Conservation (phyloP, 805 yeast genomes). For the Candida palmyrensis region DNA sequence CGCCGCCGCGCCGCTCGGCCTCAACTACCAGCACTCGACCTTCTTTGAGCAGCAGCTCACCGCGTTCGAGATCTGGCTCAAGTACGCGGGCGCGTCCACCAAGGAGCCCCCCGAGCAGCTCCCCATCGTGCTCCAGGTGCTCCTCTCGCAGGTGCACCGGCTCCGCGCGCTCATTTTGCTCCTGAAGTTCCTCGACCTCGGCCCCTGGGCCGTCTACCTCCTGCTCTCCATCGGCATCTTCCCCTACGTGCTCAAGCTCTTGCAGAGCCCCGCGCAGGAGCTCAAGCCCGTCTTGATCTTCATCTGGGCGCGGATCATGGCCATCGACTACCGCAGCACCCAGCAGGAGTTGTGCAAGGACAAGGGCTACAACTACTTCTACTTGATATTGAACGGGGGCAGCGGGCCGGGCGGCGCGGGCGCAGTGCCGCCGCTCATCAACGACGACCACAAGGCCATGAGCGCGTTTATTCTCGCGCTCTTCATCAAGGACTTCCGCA, state of each 20-base stretch:
- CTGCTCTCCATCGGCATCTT: constrained; percentile 93
- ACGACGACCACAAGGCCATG: constrained; percentile 90
- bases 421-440: constrained; percentile 35
- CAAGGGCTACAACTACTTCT: constrained; percentile 83
- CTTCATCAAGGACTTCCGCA: constrained; percentile 73
- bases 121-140: constrained; percentile 88
- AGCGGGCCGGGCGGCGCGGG: too few species aligned
- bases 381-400: constrained; percentile 70
- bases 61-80: constrained; percentile 94
- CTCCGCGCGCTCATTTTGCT: constrained; percentile 80
- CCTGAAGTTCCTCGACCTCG: constrained; percentile 83
- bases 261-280: constrained; percentile 95
- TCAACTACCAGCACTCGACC: constrained; percentile 79
- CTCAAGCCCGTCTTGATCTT: constrained; percentile 89
- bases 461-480: constrained; percentile 86
- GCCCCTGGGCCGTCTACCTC: constrained; percentile 96
- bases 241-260: constrained; percentile 84
- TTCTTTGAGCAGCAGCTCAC: constrained; percentile 95
- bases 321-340: constrained; percentile 84
- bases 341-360: constrained; percentile 92
- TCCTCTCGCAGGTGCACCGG: constrained; percentile 90
- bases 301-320: constrained; percentile 97
- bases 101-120: constrained; percentile 90
- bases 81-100: constrained; percentile 74
- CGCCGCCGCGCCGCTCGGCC: constrained; percentile 11